These are phyloP conservation scores for Podospora tetraspora DNA, from an alignment of 495 filamentous ascomycete species.

Conservation along the genomic window DNA sequence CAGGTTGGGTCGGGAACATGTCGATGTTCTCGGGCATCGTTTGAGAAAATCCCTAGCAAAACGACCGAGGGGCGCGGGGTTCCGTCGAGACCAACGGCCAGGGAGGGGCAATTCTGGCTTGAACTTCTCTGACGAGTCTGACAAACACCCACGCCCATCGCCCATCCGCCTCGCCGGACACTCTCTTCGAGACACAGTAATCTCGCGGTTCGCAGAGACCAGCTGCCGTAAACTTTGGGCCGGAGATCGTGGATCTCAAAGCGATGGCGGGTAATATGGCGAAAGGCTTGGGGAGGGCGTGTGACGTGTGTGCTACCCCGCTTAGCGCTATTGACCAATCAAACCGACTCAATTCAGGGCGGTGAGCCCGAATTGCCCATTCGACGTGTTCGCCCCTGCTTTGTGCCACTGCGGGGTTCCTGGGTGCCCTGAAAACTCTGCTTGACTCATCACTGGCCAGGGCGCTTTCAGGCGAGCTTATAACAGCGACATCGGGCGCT, in stretches of 20 bases:
- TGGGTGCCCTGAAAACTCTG: slow-evolving; percentile 30
- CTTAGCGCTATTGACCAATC: slow-evolving; percentile 16
- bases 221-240: background rate
- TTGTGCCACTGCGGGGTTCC: slow-evolving; percentile 33
- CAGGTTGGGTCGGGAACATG: background rate
- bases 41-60: too few relatives aligned
- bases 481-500: slow-evolving; percentile 35
- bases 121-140: background rate
- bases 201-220: background rate
- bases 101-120: slow-evolving; percentile 1
- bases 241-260: slow-evolving; percentile 7
- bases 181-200: background rate
- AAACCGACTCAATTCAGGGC: slow-evolving; percentile 9
- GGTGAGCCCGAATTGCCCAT: slow-evolving; percentile 6
- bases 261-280: slow-evolving; percentile 6
- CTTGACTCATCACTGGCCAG: slow-evolving; percentile 29
- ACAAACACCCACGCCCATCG: background rate
- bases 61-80: background rate
- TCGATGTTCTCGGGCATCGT: too few relatives aligned
- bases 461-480: slow-evolving; percentile 20
- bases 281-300: slow-evolving; percentile 2
- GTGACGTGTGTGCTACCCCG: slow-evolving; percentile 9
- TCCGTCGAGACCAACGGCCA: background rate
- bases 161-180: background rate
- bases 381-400: slow-evolving; percentile 5